Percentiles rank a stretch among this genome's conserved stretches.
Evolutionary conservation across 495 filamentous ascomycete genomes (phyloP).

Genomic region (Penicillium coffeae): DNA sequence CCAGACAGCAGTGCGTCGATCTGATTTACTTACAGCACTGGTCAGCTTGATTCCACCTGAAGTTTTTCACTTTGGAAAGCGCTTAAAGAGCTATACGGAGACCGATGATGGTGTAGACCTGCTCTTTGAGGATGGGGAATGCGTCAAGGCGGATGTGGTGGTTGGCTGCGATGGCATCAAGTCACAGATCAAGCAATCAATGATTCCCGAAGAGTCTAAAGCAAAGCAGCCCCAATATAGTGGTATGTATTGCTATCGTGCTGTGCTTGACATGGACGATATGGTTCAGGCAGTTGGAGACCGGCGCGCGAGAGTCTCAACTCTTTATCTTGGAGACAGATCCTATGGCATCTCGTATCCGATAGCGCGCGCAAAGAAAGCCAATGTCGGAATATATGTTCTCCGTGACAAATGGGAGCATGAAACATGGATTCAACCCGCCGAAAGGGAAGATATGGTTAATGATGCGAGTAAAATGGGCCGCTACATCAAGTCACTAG

Average conservation of each 20-base stretch:
- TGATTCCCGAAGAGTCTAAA: conserved; percentile 38
- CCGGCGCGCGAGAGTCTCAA: conserved; percentile 44
- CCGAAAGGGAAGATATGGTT: conserved; percentile 53
- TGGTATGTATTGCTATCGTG: conserved; percentile 54
- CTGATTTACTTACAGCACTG: conserved; percentile 58
- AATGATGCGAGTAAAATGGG: conserved; percentile 55
- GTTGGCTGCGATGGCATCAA: conserved; percentile 60
- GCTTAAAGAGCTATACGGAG: conserved; percentile 21
- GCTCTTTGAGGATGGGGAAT: conserved; percentile 32
- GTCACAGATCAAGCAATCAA: conserved; percentile 40
- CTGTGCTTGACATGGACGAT: conserved; percentile 57
- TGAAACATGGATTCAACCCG: conserved; percentile 54
- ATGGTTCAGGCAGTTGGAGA: conserved; percentile 52
- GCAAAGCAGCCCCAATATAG: conserved; percentile 39
- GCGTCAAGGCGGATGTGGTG: conserved; percentile 37
- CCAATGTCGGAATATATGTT: conserved; percentile 56
- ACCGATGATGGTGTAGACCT: conserved; percentile 13
- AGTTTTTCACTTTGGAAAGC: conserved; percentile 32
- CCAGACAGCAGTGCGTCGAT: conserved; percentile 44
- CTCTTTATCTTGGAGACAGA: conserved; percentile 55
- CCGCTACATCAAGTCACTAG: conserved; percentile 37
- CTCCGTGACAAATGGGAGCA: conserved; percentile 43
- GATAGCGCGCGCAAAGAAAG: conserved; percentile 57
- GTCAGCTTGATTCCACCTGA: conserved; percentile 50
- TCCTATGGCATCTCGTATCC: conserved; percentile 63